Evolutionary conservation across 768 basidiomycete species (phyloP).

Genomic region (Exidia glandulosa): DNA sequence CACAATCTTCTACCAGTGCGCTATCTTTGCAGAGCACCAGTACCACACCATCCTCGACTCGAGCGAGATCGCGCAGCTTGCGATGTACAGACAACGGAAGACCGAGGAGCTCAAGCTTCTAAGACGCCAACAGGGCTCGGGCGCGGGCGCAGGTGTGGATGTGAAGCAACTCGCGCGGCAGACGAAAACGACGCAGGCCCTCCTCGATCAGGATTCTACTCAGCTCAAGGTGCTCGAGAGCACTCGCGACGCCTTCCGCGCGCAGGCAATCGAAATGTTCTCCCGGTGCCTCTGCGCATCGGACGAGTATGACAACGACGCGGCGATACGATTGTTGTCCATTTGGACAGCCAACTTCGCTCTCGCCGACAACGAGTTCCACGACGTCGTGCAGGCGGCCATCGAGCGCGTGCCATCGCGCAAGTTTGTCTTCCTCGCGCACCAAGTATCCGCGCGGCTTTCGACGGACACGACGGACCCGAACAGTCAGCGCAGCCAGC

Average conservation of each 20-base stretch:
- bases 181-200: constrained; percentile 31
- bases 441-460: constrained; percentile 89
- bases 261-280: constrained; percentile 76
- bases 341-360: constrained; percentile 84
- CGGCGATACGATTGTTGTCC: constrained; percentile 71
- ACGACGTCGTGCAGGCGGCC: constrained; percentile 31
- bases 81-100: constrained; percentile 65
- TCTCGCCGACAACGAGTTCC: constrained; percentile 21
- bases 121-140: constrained; percentile 8
- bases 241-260: constrained; percentile 51
- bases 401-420: constrained; percentile 61
- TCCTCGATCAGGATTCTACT: constrained; percentile 44
- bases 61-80: constrained; percentile 57
- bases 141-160: constrained; percentile 9
- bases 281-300: constrained; percentile 60
- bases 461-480: constrained; percentile 28
- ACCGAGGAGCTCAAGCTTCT: constrained; percentile 52
- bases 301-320: constrained; percentile 65
- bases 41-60: constrained; percentile 61
- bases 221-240: constrained; percentile 29
- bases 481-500: constrained; percentile 30
- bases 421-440: constrained; percentile 85
- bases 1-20: constrained; percentile 68
- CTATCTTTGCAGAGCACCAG: constrained; percentile 82
- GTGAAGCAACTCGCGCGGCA: constrained; percentile 24